Evolutionary conservation across 2,329 filamentous ascomycete genomes (phyloP), one percentile per base, ranked within the genome.

Genomic region (Pyricularia grisea): DNA sequence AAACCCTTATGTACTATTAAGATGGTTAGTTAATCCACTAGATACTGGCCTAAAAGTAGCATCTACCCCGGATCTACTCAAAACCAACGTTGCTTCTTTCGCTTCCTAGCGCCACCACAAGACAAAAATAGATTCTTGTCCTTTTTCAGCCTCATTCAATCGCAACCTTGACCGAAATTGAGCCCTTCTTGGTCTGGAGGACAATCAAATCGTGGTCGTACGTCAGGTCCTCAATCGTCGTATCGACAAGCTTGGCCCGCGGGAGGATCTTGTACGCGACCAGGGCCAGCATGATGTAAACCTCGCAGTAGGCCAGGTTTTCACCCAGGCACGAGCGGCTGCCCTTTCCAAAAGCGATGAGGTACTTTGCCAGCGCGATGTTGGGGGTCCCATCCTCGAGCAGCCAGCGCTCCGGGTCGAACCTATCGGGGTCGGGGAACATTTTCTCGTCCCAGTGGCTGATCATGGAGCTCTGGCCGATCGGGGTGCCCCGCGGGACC

Each of bases 311-410:
- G 3, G 74, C 76, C 58, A 78, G 74, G 30, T 79, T 77, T 70
- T 75, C 75, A 20, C 82, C 81, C 4, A 83, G 73, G 68, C 82
- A 84, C n/a, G 74, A 74, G 17, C 81, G 72, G 4, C 76, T 75
- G 1, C 80, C 82, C 66, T 78, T 81, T 3, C 77, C 78, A 70
- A 83, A 84, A 1, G 79, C 69, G 17, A 82, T 74, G 63, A 83
- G 76, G 60, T 76, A 77, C n/a, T 75, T 75, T 31, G 81, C 77
- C 0, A 81, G 69, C 1, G 74, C 72, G 63, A 76, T 77, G 4
- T 74, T 74, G 33, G 70, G 71, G 33, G 75, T 68, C 67, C 73
- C 72, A 28, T 76, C 71, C 31, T 75, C 74, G 50, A 77, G 77
- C 4, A 82, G 70, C 76, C 78, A 83, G 3, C 81, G 77, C 60